A percentile compares a stretch with the other conserved stretches of the same genome.
Evolutionary conservation across 2,329 filamentous ascomycete genomes (phyloP).

Genomic region (Aspergillus pseudoterreus): DNA sequence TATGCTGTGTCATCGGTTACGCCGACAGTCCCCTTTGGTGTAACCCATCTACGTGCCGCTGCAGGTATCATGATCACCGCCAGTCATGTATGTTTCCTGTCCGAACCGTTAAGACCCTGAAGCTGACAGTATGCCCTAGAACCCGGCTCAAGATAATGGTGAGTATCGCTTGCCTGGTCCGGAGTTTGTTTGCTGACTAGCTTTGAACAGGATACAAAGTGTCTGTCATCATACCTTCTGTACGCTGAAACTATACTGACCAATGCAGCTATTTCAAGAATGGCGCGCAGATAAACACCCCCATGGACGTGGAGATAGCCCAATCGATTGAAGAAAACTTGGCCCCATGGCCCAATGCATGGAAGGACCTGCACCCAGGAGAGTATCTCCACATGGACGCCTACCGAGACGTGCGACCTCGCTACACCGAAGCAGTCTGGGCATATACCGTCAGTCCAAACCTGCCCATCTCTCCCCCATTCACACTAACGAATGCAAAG

Average conservation of each 20-base stretch:
- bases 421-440: conserved; percentile 28
- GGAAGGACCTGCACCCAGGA: conserved; percentile 46
- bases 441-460: conserved; percentile 28
- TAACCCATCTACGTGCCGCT: conserved; percentile 50
- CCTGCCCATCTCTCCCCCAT: neutral
- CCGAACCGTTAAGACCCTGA: neutral
- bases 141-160: conserved; percentile 61
- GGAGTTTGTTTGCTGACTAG: conserved; percentile 9
- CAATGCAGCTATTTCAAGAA: conserved; percentile 55
- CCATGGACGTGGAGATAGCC: conserved; percentile 58
- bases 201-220: conserved; percentile 56
- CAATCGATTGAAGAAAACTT: conserved; percentile 54
- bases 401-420: conserved; percentile 25
- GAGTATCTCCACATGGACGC: conserved; percentile 24
- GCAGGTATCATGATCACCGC: conserved; percentile 65
- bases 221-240: conserved; percentile 19
- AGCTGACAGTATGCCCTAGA: conserved; percentile 31
- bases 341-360: conserved; percentile 45
- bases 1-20: conserved; percentile 56
- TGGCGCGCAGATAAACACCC: conserved; percentile 63
- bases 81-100: conserved; percentile 47
- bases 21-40: conserved; percentile 60
- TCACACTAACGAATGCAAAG: conserved; percentile 21
- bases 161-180: conserved; percentile 1
- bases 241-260: conserved; percentile 17